Percentiles rank a stretch among this genome's conserved stretches.
Conservation (phyloP, 2,329 filamentous ascomycete genomes). For the Fusarium siculi region DNA sequence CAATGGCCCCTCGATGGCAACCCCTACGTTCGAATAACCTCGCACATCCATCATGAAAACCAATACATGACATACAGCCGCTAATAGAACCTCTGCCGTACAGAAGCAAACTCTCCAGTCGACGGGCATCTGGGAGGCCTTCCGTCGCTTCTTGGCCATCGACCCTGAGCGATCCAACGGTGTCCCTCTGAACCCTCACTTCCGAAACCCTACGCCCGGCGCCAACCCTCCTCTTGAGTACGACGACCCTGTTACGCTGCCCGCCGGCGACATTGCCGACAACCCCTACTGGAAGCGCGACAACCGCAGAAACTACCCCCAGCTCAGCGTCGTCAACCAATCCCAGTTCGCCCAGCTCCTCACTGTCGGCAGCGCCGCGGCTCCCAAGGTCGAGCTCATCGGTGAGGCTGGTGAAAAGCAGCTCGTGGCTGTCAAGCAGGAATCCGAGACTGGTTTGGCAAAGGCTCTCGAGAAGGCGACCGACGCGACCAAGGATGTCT, state of each 20-base stretch:
- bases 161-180: constrained; percentile 91
- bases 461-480: constrained; percentile 72
- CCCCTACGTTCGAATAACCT: constrained; percentile 30
- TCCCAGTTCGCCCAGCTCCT: constrained; percentile 87
- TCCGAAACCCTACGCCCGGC: constrained; percentile 78
- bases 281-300: constrained; percentile 86
- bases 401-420: constrained; percentile 69
- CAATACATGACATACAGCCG: not conserved
- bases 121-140: constrained; percentile 83
- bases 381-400: constrained; percentile 85
- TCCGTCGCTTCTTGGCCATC: constrained; percentile 82
- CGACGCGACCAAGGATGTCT: constrained; percentile 72
- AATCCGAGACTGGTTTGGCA: constrained; percentile 79
- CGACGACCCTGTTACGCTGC: constrained; percentile 67
- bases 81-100: constrained; percentile 34
- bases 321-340: constrained; percentile 82
- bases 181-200: constrained; percentile 91
- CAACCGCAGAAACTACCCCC: constrained; percentile 82
- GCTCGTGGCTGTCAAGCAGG: constrained; percentile 79
- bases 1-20: constrained; percentile 25
- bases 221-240: constrained; percentile 51
- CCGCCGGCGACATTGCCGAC: constrained; percentile 56
- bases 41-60: constrained; percentile 18
- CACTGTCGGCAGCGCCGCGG: constrained; percentile 81
- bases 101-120: constrained; percentile 98